A percentile compares a stretch with the other conserved stretches of the same genome.
These are phyloP conservation scores for Saprolegnia parasitica DNA, from an alignment of 352 stramenopile genomes.

Conservation along the genomic window DNA sequence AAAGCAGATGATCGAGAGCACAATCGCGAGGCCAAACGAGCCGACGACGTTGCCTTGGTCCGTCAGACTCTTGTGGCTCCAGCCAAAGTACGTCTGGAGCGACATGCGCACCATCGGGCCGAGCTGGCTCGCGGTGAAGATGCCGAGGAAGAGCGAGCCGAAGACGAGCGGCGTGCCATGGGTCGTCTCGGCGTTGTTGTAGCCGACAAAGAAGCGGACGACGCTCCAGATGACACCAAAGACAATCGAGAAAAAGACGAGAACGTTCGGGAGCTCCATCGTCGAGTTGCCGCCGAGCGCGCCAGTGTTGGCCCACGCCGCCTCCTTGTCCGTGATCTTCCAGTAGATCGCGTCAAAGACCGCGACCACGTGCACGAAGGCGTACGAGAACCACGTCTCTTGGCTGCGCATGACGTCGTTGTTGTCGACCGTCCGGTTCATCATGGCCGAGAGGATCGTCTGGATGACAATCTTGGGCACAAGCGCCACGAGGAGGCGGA, in stretches of 20 bases:
- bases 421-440: constrained; percentile 69
- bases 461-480: constrained; percentile 70
- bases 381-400: constrained; percentile 76
- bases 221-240: constrained; percentile 61
- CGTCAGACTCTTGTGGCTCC: constrained; percentile 72
- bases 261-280: constrained; percentile 63
- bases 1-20: constrained; percentile 63
- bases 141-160: constrained; percentile 54
- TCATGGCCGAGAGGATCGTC: constrained; percentile 60
- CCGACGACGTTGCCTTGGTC: constrained; percentile 72
- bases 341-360: constrained; percentile 71
- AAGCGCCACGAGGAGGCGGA: constrained; percentile 60
- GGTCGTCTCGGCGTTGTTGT: constrained; percentile 63
- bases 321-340: constrained; percentile 65
- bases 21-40: constrained; percentile 58
- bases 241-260: constrained; percentile 60
- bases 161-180: constrained; percentile 62
- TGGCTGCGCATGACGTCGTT: constrained; percentile 66
- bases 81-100: constrained; percentile 69
- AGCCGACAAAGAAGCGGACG: constrained; percentile 60
- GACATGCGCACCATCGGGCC: constrained; percentile 69
- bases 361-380: constrained; percentile 65
- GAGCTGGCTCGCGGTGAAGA: constrained; percentile 53
- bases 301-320: constrained; percentile 60
- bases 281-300: constrained; percentile 56